Conservation (phyloP, 345 rosid genomes). For the Rhodamnia argentea region DNA sequence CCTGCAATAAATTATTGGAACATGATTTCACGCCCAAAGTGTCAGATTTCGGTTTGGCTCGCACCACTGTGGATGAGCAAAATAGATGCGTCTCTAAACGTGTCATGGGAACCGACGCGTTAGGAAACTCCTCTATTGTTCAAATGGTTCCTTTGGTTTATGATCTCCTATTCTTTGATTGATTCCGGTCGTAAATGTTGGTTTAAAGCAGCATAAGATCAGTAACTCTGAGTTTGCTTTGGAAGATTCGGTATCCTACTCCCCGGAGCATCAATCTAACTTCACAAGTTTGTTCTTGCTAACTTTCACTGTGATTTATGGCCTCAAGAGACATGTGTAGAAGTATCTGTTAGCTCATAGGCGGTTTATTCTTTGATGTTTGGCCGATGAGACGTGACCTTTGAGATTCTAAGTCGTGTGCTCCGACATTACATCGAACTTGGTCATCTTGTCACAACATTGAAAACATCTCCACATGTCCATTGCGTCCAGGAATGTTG, state of each 20-base stretch:
- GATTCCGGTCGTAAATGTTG: not conserved
- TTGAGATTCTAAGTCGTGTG: not conserved
- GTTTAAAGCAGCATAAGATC: not conserved
- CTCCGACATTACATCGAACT: not conserved
- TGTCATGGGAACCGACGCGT: no score
- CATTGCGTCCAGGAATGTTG: conserved; percentile 50
- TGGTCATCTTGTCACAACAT: not conserved
- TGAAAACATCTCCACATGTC: not conserved
- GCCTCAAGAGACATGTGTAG: not conserved
- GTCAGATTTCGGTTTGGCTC: no score
- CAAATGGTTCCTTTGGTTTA: not conserved
- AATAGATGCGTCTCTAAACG: no score
- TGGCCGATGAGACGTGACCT: not conserved
- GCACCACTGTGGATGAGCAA: no score
- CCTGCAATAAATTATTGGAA: no score
- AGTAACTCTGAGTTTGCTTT: not conserved
- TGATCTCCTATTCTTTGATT: not conserved
- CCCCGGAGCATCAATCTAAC: not conserved
- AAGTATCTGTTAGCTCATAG: fast-evolving
- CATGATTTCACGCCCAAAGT: no score
- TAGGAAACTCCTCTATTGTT: not conserved
- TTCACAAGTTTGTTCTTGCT: not conserved
- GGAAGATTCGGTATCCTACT: not conserved
- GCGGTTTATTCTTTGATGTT: no score
- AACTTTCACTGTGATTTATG: not conserved